Evolutionary conservation across 441 rosid genomes (phyloP), one percentile per base, ranked within the genome.

Genomic region (Pelargonium cotyledonis): DNA sequence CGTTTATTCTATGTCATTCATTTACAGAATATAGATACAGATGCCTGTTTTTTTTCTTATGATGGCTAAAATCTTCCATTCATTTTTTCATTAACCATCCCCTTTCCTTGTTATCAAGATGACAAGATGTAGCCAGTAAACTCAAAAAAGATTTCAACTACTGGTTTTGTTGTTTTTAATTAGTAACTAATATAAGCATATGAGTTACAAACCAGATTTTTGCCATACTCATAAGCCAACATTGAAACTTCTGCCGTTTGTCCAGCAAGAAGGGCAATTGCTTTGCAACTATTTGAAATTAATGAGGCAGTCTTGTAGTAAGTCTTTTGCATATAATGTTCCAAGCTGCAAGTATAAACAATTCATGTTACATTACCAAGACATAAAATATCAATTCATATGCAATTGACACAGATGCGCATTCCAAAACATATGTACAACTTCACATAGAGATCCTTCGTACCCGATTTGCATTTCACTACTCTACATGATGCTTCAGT

Each of bases 281-380:
- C 87, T 83, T 95, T 89, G 82, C 97, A 89, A 86, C 99, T 88
- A 77, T 92, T 92, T 63, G 98, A 92, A 38, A 92, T 88, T 80
- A 90, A 76, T 4, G 97, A 92, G 70, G 95, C 98, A 9, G 97
- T 92, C 82, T 89, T 95, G 86, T 82, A 92, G 79, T 89, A 90
- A 67, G 98, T 86, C 91, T 90, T 92, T 68, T 85, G 82, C 95
- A 89, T 81, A 74, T 89, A 89, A 74, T 92, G 80, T 26, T 95
- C 98, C 93, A 95, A 85, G 78, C 98, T 90, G 91, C 88, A 81
- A 19, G 63, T 55, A 76, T n/a, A 14, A 67, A 49, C 49, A 78
- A 57, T 14, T 14, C 21, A 43, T 44, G 74, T 29, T 40, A 77
- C 1, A 16, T 8, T 0, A 26, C 63, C 16, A n/a, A 35, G 4